Base-by-base conservation (phyloP, 345 rosid species). In the Atalantia buxifolia region DNA sequence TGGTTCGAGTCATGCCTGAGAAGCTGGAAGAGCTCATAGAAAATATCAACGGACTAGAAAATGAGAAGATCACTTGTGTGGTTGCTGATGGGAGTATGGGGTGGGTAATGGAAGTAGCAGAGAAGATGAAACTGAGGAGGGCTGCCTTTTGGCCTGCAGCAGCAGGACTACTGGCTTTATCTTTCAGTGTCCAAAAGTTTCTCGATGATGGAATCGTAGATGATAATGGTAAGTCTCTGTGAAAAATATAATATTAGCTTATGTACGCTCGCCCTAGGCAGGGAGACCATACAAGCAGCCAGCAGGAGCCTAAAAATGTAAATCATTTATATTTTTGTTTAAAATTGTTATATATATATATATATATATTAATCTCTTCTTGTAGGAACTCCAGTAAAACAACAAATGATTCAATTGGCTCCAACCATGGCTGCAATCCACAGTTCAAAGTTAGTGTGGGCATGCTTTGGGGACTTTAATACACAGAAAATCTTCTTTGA, bases 41-140 rank as follows among this genome's bases (percentile, higher is more conserved):
- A 38, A 18, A 38, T 22, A 64, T 65, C 30, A 64, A 64, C 12
- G 9, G 28, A 62, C 28, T 16, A 6, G 80, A 65, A 18, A 27
- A 9, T 2, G 66, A 81, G 12, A 36, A 59, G 55, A 57, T 77
- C 65, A 40, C 33, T 14, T 81, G 77, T 50, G 4, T 77, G 22
- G 10, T 77, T 24, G 27, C 64, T 21, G 78, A 81, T 66, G 31
- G 7, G 18, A 19, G 5, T 57, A 57, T 71, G 28, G 72, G 74
- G 31, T 77, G 80, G 83, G 80, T 77, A 12, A 9, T 67, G 18
- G 69, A 59, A 60, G n/a, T 66, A n/a, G 74, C 80, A 4, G 40
- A 72, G 6, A 72, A 59, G 64, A 28, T 71, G 73, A 66, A 50
- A 9, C 67, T 72, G 24, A 1, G 13, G 19, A 24, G n/a, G 24